Conservation (phyloP, 768 basidiomycete genomes). For the Rhizopogon salebrosus region DNA sequence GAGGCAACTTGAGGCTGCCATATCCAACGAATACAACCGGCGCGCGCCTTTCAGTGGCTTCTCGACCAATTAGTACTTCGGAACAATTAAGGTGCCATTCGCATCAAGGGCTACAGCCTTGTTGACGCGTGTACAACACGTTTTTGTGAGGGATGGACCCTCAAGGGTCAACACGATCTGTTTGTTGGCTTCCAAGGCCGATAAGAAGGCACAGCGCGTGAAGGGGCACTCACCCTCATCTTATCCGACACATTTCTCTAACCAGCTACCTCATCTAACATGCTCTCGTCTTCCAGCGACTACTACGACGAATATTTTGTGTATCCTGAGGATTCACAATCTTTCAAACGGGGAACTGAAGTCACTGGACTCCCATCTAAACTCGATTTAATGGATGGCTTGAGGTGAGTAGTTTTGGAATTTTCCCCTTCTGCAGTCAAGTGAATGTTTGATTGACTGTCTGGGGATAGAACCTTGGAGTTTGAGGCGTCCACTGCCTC, state of each 20-base stretch:
- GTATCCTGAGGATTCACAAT: not conserved
- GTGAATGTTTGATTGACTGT: not conserved
- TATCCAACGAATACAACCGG: not conserved
- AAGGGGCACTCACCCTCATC: not conserved
- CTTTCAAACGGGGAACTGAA: not conserved
- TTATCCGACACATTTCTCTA: not conserved
- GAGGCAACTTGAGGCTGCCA: not conserved
- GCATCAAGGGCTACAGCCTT: conserved; percentile 27
- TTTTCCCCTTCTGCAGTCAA: not conserved
- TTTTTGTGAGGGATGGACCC: conserved; percentile 32
- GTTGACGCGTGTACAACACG: conserved; percentile 28
- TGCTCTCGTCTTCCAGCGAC: not conserved
- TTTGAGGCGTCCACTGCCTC: not conserved
- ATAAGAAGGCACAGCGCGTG: conserved; percentile 25
- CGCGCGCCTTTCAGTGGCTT: conserved; percentile 11
- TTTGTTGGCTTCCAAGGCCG: conserved; percentile 13
- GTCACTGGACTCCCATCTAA: not conserved
- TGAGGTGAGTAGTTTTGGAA: not conserved
- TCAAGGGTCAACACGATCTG: conserved; percentile 25
- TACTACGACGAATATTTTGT: not conserved
- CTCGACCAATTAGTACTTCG: conserved; percentile 12
- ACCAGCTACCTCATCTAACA: not conserved
- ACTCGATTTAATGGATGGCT: conserved; percentile 1
- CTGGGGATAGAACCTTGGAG: not conserved
- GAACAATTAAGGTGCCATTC: conserved; percentile 16